Evolutionary conservation across 1,139 yeast genomes (phyloP).

Genomic region (Debaryomyces sp.): DNA sequence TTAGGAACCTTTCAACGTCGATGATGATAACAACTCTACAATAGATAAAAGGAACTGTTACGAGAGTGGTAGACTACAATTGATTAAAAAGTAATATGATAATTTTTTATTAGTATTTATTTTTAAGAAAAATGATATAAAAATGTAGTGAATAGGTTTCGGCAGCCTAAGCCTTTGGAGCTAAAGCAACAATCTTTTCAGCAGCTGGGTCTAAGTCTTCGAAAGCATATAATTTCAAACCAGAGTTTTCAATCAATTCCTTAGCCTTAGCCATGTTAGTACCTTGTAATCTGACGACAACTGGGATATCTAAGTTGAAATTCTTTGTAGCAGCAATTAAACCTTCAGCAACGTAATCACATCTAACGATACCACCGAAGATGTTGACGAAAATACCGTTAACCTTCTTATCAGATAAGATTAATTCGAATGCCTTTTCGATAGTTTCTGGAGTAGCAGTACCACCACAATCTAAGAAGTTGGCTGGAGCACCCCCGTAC

Average conservation of each 20-base stretch:
- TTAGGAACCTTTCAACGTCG: not conserved
- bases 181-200: constrained; percentile 83
- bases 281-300: constrained; percentile 98
- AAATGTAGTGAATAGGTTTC: not conserved
- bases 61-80: not conserved
- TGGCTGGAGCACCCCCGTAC: constrained; percentile 98
- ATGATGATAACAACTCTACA: not conserved
- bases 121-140: constrained; percentile 3
- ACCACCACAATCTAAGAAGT: constrained; percentile 99
- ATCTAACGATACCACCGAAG: constrained; percentile 99
- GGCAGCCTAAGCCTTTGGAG: constrained; percentile 27
- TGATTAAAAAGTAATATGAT: not conserved
- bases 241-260: constrained; percentile 83
- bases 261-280: constrained; percentile 92
- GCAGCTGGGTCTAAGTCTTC: constrained; percentile 98
- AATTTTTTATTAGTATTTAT: constrained; percentile 1
- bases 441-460: constrained; percentile 99
- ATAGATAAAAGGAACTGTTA: not conserved
- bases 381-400: constrained; percentile 97
- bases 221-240: constrained; percentile 88
- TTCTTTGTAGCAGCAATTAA: constrained; percentile 94
- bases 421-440: constrained; percentile 94
- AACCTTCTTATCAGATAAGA: constrained; percentile 85
- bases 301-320: constrained; percentile 92
- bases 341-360: constrained; percentile 98